Conservation (phyloP, 495 filamentous ascomycete species). For the Penicillium macrosclerotiorum region DNA sequence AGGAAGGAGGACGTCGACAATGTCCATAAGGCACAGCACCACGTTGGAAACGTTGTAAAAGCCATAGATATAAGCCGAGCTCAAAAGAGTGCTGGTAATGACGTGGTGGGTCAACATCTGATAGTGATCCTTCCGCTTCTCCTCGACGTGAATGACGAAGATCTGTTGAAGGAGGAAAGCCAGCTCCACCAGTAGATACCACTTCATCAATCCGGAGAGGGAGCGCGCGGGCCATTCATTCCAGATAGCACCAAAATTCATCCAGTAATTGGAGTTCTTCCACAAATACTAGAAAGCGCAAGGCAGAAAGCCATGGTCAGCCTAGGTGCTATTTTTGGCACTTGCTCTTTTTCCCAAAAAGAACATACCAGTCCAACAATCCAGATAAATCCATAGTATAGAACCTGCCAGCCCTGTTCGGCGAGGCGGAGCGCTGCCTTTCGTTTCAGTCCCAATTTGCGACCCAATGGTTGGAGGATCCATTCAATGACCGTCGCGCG, state of each 20-base stretch:
- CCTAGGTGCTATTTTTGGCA: background rate
- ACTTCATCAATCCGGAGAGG: conserved; percentile 72
- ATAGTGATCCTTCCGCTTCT: conserved; percentile 87
- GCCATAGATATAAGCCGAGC: conserved; percentile 76
- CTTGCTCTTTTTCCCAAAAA: background rate
- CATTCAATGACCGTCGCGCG: conserved; percentile 87
- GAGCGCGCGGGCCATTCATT: conserved; percentile 75
- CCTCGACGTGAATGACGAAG: conserved; percentile 89
- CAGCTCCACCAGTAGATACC: conserved; percentile 88
- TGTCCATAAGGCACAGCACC: conserved; percentile 89
- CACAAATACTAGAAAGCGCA: conserved; percentile 66
- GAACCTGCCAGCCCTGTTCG: conserved; percentile 86
- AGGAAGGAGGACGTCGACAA: conserved; percentile 83
- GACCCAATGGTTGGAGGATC: conserved; percentile 72
- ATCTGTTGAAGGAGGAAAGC: conserved; percentile 95
- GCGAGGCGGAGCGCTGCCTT: conserved; percentile 80
- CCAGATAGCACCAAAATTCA: conserved; percentile 79
- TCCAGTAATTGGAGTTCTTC: conserved; percentile 71
- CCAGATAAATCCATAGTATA: conserved; percentile 81
- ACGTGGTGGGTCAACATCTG: conserved; percentile 97
- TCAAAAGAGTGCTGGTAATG: conserved; percentile 78
- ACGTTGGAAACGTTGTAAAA: conserved; percentile 84
- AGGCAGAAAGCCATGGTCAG: conserved; percentile 1
- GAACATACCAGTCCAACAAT: conserved; percentile 75
- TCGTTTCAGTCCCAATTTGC: conserved; percentile 61